Conservation (phyloP, 1,139 yeast species). For the Magnusiomyces ingens region DNA sequence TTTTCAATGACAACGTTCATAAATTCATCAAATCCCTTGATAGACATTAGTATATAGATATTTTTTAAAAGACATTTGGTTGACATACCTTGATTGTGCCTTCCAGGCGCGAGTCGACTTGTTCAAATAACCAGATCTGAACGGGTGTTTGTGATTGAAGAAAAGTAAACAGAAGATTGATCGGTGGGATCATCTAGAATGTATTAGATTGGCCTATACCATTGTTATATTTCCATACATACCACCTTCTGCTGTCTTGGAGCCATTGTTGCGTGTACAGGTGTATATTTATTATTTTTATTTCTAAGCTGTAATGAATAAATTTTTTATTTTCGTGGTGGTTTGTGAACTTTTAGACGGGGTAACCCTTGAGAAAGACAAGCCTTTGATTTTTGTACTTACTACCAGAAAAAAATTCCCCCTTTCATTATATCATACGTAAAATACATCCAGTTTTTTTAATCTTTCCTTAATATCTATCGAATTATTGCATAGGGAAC, state of each 20-base stretch:
- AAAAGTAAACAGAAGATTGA: conserved; percentile 80
- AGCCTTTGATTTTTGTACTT: too few relatives aligned
- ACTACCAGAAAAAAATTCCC: too few relatives aligned
- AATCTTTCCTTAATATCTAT: background rate
- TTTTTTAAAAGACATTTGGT: background rate
- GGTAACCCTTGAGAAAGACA: too few relatives aligned
- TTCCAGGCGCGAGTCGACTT: conserved; percentile 65
- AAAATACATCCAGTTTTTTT: background rate
- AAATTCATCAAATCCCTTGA: conserved; percentile 90
- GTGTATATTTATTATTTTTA: background rate
- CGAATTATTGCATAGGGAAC: background rate
- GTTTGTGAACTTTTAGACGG: too few relatives aligned
- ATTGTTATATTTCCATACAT: background rate
- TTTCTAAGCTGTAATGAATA: background rate
- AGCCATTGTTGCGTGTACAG: background rate
- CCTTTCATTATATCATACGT: too few relatives aligned
- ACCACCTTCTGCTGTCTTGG: conserved; percentile 4
- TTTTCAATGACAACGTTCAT: conserved; percentile 95
- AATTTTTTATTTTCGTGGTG: background rate
- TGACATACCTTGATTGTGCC: conserved; percentile 54
- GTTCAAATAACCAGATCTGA: conserved; percentile 66
- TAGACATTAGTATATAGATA: too few relatives aligned
- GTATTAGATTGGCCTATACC: background rate
- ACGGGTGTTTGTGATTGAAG: conserved; percentile 77
- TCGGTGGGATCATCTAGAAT: conserved; percentile 68